Conservation (phyloP, 345 rosid species). For the Rhodomyrtus tomentosa region DNA sequence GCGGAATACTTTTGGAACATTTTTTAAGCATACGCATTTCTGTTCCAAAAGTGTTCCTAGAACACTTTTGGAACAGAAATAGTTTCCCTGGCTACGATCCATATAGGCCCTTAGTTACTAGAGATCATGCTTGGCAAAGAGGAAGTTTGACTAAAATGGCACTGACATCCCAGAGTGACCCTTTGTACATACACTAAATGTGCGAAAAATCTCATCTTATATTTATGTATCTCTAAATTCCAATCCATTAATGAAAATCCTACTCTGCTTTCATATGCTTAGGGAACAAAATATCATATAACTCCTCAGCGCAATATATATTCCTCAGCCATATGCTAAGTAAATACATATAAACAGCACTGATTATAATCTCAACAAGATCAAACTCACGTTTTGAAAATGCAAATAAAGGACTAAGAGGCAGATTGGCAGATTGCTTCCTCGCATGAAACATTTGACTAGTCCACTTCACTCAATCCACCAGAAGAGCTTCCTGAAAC, state of each 20-base stretch:
- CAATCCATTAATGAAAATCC: background rate
- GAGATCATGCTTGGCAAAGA: background rate
- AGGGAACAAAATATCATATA: background rate
- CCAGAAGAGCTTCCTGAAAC: background rate
- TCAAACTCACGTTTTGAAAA: background rate
- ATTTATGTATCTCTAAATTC: background rate
- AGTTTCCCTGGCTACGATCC: too few relatives aligned
- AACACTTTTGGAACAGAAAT: too few relatives aligned
- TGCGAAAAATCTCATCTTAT: background rate
- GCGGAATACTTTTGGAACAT: too few relatives aligned
- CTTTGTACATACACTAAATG: background rate
- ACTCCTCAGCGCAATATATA: background rate
- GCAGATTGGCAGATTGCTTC: background rate
- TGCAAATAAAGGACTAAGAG: background rate
- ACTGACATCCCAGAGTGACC: background rate
- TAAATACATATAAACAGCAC: background rate
- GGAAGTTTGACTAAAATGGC: background rate
- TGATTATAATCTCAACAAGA: background rate
- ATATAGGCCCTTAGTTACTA: too few relatives aligned
- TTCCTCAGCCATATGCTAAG: background rate
- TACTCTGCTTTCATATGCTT: background rate
- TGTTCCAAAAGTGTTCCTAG: too few relatives aligned
- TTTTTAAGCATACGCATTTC: too few relatives aligned
- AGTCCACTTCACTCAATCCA: background rate
- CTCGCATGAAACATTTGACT: background rate